Base-by-base conservation (phyloP, 2,329 filamentous ascomycete species). In the Bipolaris bicolor region DNA sequence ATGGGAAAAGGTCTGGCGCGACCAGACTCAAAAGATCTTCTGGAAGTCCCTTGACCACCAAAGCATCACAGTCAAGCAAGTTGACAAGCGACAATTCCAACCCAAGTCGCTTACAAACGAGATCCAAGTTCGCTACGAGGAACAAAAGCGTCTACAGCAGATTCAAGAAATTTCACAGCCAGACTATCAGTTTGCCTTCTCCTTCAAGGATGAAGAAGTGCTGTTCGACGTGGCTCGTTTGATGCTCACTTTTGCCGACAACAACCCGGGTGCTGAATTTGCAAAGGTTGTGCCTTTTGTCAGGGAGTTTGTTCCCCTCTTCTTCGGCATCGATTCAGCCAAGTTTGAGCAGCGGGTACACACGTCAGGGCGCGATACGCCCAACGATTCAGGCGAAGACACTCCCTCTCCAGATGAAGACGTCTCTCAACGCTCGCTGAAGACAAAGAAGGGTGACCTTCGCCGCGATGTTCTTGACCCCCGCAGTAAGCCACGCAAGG, bases 1-100 rank as follows among this genome's bases (percentile, higher is more conserved):
- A 74, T 99, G 95, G 95, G 93, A 98, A 77, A 97, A 97, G 78
- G 92, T 99, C 7, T 99, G 95, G 95, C 92, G 95, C 62, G 89
- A 92, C 48, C 95, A 98, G 79, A 98, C 94, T 22, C 90, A 96
- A 72, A 89, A 90, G 70, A 94, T 96, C 81, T 96, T 97, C 78
- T 91, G 96, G 79, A 96, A 92, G 80, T 97, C 92, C 75, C 86
- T 99, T 50, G 95, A 99, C 71, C 95, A 99, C 72, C 96, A 98
- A 84, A 92, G 92, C 18, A 92, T 96, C 58, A 88, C 92, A 51
- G 90, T 92, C 69, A 96, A 95, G 79, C 86, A 88, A 62, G 88
- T 85, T 36, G 95, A 99, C 78, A 98, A 98, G 84, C 90, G 92
- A 66, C 89, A 91, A 64, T 90, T 97, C 58, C 90, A 94, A 48